Conservation (phyloP, 257 asterid species). For the Oldenlandia corymbosa region DNA sequence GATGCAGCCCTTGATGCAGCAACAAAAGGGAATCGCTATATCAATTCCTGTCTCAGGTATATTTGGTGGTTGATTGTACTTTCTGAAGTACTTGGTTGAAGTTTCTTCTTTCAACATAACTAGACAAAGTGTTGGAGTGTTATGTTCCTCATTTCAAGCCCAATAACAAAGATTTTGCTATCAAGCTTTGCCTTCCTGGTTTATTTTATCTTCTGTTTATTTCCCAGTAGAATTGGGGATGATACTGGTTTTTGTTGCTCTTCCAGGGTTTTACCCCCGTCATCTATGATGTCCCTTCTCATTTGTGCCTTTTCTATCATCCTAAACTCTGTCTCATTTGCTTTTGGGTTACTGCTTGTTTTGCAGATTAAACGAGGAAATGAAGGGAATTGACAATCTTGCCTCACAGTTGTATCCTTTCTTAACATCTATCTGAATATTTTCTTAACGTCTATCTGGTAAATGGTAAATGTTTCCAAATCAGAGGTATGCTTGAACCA, state of each 20-base stretch:
- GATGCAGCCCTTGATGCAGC: slow-evolving; percentile 88
- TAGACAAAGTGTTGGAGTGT: neutral
- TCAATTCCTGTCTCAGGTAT: slow-evolving; percentile 92
- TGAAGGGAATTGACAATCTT: slow-evolving; percentile 77
- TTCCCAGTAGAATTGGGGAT: neutral
- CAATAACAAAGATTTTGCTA: neutral
- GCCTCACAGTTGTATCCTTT: slow-evolving; percentile 83
- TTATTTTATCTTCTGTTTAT: neutral
- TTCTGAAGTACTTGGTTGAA: neutral
- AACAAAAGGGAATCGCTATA: slow-evolving; percentile 82
- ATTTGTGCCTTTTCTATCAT: neutral
- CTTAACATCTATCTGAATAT: neutral
- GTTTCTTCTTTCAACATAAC: neutral
- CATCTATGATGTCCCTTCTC: neutral
- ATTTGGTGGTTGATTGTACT: slow-evolving; percentile 9
- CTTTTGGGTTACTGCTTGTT: slow-evolving; percentile 1
- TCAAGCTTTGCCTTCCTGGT: neutral
- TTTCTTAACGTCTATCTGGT: neutral
- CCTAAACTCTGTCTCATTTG: neutral
- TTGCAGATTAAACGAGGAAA: slow-evolving; percentile 89
- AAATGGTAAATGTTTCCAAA: neutral
- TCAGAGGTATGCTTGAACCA: neutral
- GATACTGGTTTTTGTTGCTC: neutral
- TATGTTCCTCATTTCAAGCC: neutral
- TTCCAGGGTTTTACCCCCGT: neutral